Evolutionary conservation across 352 stramenopile species (phyloP).

Genomic region (Globisporangium yorkense): DNA sequence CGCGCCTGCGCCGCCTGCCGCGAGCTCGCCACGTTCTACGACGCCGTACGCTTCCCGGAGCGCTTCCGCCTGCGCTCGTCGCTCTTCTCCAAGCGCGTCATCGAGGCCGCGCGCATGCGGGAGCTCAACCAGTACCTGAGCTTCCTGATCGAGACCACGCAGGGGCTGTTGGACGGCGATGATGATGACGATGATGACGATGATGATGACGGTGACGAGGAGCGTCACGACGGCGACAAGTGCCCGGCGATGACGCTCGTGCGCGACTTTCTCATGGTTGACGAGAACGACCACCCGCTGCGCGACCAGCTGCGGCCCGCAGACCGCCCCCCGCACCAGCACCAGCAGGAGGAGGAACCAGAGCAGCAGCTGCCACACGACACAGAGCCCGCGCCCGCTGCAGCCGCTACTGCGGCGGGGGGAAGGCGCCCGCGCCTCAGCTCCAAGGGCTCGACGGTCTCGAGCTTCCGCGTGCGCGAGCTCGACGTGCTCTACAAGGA

Average conservation of each 20-base stretch:
- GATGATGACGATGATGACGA: slow-evolving; percentile 36
- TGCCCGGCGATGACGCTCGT: slow-evolving; percentile 47
- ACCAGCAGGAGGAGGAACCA: neutral
- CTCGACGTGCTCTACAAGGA: slow-evolving; percentile 45
- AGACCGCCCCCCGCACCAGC: neutral
- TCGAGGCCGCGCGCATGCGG: slow-evolving; percentile 48
- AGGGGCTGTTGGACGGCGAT: slow-evolving; percentile 51
- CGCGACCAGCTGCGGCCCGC: neutral
- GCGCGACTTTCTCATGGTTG: slow-evolving; percentile 62
- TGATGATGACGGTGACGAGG: slow-evolving; percentile 7
- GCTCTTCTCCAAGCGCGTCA: slow-evolving; percentile 45
- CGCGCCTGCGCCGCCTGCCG: slow-evolving; percentile 34
- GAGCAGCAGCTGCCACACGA: neutral
- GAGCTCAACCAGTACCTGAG: slow-evolving; percentile 63
- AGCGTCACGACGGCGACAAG: neutral
- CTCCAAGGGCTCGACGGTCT: slow-evolving; percentile 27
- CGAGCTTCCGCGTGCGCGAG: slow-evolving; percentile 53
- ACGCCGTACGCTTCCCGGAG: slow-evolving; percentile 39
- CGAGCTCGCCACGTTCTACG: slow-evolving; percentile 43
- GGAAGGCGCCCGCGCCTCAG: slow-evolving; percentile 20
- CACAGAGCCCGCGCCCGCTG: neutral
- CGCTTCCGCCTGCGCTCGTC: slow-evolving; percentile 45
- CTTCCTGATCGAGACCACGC: slow-evolving; percentile 59
- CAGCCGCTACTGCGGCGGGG: slow-evolving; percentile 3
- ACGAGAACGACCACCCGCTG: slow-evolving; percentile 25